Evolutionary conservation across 176 grass and related monocot species (phyloP).

Genomic region (Dendrocalamus sinicus): DNA sequence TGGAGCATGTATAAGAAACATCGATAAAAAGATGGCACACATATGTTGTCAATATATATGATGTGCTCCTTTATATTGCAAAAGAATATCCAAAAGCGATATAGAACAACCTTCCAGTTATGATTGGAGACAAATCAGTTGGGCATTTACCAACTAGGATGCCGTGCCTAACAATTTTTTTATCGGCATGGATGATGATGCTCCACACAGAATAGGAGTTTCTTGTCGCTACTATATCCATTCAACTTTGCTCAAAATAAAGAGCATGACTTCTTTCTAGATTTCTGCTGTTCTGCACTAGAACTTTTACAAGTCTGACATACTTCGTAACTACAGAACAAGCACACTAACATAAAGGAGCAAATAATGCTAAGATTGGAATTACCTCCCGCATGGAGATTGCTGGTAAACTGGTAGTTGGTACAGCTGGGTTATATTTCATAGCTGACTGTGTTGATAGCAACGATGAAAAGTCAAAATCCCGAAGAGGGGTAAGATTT

Average conservation of each 20-base stretch:
- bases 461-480: constrained; percentile 82
- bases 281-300: not conserved
- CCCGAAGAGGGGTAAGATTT: constrained; percentile 62
- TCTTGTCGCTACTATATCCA: not conserved
- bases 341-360: not conserved
- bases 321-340: constrained; percentile 32
- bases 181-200: not conserved
- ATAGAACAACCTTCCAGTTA: constrained; percentile 2
- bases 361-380: constrained; percentile 2
- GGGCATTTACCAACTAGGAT: constrained; percentile 20
- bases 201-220: not conserved
- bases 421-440: constrained; percentile 70
- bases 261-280: constrained; percentile 9
- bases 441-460: constrained; percentile 68
- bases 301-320: not conserved
- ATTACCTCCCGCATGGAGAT: constrained; percentile 83
- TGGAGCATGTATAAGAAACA: not conserved
- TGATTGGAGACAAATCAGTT: not conserved
- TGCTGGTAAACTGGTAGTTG: constrained; percentile 65
- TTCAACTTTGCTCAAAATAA: constrained; percentile 13
- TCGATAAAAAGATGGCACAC: not conserved
- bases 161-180: not conserved
- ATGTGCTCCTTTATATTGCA: not conserved
- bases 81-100: constrained; percentile 28
- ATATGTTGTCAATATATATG: not conserved